Conservation (phyloP, 192 early-diverging fungal species). For the Coemansia javaensis region DNA sequence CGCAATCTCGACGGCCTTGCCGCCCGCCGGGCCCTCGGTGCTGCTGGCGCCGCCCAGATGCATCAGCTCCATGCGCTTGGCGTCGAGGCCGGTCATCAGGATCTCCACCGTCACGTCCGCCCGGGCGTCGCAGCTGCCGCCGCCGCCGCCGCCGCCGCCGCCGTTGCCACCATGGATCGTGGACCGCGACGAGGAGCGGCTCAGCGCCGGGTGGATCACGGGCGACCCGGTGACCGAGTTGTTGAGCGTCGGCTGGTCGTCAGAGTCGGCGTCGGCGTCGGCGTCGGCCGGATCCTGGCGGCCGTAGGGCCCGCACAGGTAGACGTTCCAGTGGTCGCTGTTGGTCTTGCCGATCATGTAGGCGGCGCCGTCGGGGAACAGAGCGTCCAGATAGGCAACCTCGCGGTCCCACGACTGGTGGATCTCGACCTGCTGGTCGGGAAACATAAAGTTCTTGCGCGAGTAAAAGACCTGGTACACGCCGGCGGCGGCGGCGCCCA, state of each 20-base stretch:
- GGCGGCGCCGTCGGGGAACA: slow-evolving; percentile 68
- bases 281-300: background rate
- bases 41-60: slow-evolving; percentile 59
- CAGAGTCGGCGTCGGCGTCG: no score
- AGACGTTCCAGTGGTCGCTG: slow-evolving; percentile 95
- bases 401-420: slow-evolving; percentile 92
- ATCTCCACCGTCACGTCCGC: slow-evolving; percentile 91
- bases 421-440: slow-evolving; percentile 79
- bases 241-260: slow-evolving; percentile 12
- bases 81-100: slow-evolving; percentile 88
- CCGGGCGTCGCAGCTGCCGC: background rate
- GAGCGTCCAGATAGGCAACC: slow-evolving; percentile 65
- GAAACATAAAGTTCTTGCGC: slow-evolving; percentile 95
- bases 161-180: slow-evolving; percentile 16
- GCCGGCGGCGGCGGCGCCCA: slow-evolving; percentile 52
- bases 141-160: background rate
- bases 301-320: slow-evolving; percentile 69
- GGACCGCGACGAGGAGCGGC: slow-evolving; percentile 43
- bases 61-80: slow-evolving; percentile 73
- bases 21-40: slow-evolving; percentile 58
- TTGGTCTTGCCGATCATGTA: slow-evolving; percentile 93
- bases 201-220: slow-evolving; percentile 10
- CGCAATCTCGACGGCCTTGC: slow-evolving; percentile 62
- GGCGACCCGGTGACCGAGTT: slow-evolving; percentile 37
- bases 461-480: slow-evolving; percentile 87